Evolutionary conservation across 108 stramenopile species (phyloP).

Genomic region (Pseudonitzschia multiseries): DNA sequence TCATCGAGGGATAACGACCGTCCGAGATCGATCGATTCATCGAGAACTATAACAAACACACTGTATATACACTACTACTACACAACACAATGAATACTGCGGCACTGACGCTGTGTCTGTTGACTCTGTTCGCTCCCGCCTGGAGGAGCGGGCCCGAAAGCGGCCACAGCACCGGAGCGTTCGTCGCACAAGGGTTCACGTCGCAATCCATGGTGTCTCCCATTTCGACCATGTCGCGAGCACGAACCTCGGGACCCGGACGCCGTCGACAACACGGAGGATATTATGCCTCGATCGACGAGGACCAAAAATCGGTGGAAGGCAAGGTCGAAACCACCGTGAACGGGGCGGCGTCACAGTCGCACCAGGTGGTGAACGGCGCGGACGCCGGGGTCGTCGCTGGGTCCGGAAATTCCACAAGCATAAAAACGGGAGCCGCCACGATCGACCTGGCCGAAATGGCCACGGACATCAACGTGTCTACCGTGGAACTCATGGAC

Average conservation of each 20-base stretch:
- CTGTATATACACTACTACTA: too few species aligned
- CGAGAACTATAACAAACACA: too few species aligned
- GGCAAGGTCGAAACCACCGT: not conserved
- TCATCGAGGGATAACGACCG: too few species aligned
- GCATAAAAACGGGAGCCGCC: too few species aligned
- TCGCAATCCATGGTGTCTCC: constrained; percentile 14
- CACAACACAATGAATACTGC: not conserved
- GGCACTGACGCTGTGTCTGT: not conserved
- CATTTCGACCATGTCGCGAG: not conserved
- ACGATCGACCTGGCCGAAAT: constrained; percentile 1
- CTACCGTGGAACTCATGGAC: constrained; percentile 38
- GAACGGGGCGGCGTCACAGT: not conserved
- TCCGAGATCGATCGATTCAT: too few species aligned
- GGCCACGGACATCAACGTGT: constrained; percentile 21
- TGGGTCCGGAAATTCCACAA: not conserved
- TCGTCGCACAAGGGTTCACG: constrained; percentile 9
- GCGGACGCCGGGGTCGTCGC: not conserved
- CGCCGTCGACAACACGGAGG: constrained; percentile 26
- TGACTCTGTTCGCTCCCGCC: constrained; percentile 7
- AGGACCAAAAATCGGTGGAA: constrained; percentile 9
- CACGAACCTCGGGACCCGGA: too few species aligned
- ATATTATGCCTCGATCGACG: constrained; percentile 29
- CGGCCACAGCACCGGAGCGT: not conserved
- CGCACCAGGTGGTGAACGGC: not conserved
- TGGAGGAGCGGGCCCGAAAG: constrained; percentile 1